phyloP scores from a whole-genome alignment of 2,329 filamentous ascomycete genomes.

The Aspergillus aculeatinus region DNA sequence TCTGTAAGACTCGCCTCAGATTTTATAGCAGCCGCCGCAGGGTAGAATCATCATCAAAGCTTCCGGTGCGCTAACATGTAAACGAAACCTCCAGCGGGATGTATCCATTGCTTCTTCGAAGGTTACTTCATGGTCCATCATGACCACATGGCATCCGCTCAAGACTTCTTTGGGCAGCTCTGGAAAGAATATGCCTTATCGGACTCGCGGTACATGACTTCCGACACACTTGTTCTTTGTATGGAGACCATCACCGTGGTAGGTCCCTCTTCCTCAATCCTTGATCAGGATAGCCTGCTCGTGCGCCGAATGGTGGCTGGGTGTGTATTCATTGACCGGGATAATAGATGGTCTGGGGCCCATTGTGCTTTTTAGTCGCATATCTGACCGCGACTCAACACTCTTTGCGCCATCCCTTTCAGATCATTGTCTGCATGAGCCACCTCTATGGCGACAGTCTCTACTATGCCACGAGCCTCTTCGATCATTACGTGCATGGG shows the following conservation, averaged over 20 bases:
- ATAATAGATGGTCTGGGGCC: conserved; percentile 58
- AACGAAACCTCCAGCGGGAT: conserved; percentile 37
- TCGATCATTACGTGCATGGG: conserved; percentile 57
- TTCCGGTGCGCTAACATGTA: neutral
- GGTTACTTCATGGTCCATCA: conserved; percentile 78
- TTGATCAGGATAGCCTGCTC: neutral
- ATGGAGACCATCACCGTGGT: conserved; percentile 81
- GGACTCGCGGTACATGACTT: conserved; percentile 81
- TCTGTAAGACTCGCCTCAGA: conserved; percentile 54
- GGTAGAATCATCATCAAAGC: neutral
- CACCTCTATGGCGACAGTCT: conserved; percentile 65
- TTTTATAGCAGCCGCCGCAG: neutral
- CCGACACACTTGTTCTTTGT: conserved; percentile 80
- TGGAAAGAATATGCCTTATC: conserved; percentile 92
- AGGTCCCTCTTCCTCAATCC: conserved; percentile 31
- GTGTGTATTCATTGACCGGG: conserved; percentile 10
- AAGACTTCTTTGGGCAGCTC: conserved; percentile 75
- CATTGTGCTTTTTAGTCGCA: conserved; percentile 59
- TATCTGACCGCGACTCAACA: conserved; percentile 54
- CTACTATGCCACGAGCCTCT: conserved; percentile 64
- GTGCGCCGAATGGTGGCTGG: neutral
- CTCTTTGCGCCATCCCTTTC: conserved; percentile 59
- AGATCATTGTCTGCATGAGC: conserved; percentile 61
- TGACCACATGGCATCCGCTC: conserved; percentile 61
- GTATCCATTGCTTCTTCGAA: conserved; percentile 77